Evolutionary conservation across 2,329 filamentous ascomycete genomes (phyloP).

Genomic region (Cladorrhinum sp.): DNA sequence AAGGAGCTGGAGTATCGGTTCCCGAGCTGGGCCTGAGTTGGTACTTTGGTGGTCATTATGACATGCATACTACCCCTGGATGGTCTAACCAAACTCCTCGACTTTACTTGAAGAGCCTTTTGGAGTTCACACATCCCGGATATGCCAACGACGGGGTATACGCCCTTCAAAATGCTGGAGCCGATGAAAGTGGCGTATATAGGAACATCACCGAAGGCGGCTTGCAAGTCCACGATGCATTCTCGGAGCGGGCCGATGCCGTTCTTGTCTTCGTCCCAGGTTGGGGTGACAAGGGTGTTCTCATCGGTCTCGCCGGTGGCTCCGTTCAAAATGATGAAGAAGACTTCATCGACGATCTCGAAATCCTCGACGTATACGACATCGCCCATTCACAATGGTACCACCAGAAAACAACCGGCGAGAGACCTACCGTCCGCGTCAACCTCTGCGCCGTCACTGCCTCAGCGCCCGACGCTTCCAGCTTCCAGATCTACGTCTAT

Average conservation of each 20-base stretch:
- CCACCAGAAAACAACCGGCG: constrained; percentile 66
- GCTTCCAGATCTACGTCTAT: constrained; percentile 75
- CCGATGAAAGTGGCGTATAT: constrained; percentile 61
- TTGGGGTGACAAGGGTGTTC: constrained; percentile 66
- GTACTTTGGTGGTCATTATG: constrained; percentile 77
- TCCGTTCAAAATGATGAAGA: constrained; percentile 46
- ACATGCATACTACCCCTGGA: constrained; percentile 53
- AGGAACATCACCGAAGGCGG: constrained; percentile 73
- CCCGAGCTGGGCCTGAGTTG: constrained; percentile 68
- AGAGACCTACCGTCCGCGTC: constrained; percentile 61
- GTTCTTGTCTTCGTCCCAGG: constrained; percentile 71
- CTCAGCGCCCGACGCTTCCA: constrained; percentile 67
- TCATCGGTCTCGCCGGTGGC: constrained; percentile 70
- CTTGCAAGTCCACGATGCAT: constrained; percentile 61
- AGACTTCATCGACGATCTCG: constrained; percentile 58
- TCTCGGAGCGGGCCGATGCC: constrained; percentile 72
- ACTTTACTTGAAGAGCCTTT: constrained; percentile 68
- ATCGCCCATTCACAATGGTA: constrained; percentile 70
- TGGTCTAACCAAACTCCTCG: constrained; percentile 65
- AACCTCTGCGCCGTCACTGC: constrained; percentile 70
- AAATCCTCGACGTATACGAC: constrained; percentile 68
- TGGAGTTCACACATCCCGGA: constrained; percentile 74
- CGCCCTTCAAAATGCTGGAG: constrained; percentile 51
- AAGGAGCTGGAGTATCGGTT: constrained; percentile 70
- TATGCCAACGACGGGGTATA: constrained; percentile 62